Percentiles rank a stretch among this genome's conserved stretches.
These are phyloP conservation scores for Exophiala aquamarina DNA, from an alignment of 2,329 filamentous ascomycete species.

Conservation along the genomic window DNA sequence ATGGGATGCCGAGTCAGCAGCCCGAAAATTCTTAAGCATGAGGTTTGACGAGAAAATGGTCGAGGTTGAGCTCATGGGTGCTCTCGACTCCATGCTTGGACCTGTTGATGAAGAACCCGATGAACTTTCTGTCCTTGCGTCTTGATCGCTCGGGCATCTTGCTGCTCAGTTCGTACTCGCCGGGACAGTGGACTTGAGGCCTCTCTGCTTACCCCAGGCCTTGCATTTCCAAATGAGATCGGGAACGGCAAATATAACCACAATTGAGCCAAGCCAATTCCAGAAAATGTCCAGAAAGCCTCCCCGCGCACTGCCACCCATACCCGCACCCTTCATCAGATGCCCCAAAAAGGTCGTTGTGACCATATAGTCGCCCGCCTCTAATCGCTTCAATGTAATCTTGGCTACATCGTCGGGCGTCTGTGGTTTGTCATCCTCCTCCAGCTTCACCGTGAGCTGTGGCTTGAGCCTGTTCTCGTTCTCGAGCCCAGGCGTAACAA, in stretches of 20 bases:
- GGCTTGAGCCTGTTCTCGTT: constrained; percentile 79
- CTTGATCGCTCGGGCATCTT: no score
- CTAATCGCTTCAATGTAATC: constrained; percentile 69
- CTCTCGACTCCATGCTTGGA: constrained; percentile 15
- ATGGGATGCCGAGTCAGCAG: constrained; percentile 55
- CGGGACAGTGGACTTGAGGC: constrained; percentile 12
- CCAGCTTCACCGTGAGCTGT: constrained; percentile 72
- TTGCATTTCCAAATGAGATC: constrained; percentile 59
- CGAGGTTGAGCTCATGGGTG: constrained; percentile 9
- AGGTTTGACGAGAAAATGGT: constrained; percentile 19
- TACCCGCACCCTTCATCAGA: constrained; percentile 66
- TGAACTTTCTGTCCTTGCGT: no score
- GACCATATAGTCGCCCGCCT: constrained; percentile 77
- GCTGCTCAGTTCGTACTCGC: no score
- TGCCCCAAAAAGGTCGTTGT: constrained; percentile 72
- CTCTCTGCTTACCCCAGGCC: constrained; percentile 58
- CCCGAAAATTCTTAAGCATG: constrained; percentile 20
- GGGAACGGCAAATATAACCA: constrained; percentile 57
- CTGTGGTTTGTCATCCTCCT: constrained; percentile 78
- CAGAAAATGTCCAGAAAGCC: constrained; percentile 55
- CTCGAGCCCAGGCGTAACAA: constrained; percentile 72
- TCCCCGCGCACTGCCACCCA: constrained; percentile 52
- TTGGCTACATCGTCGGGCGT: constrained; percentile 75
- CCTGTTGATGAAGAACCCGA: neutral
- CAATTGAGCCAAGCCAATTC: constrained; percentile 53